Evolutionary conservation across 352 stramenopile genomes (phyloP), one percentile per base, ranked within the genome.

Genomic region (Globisporangium uncinulatum): DNA sequence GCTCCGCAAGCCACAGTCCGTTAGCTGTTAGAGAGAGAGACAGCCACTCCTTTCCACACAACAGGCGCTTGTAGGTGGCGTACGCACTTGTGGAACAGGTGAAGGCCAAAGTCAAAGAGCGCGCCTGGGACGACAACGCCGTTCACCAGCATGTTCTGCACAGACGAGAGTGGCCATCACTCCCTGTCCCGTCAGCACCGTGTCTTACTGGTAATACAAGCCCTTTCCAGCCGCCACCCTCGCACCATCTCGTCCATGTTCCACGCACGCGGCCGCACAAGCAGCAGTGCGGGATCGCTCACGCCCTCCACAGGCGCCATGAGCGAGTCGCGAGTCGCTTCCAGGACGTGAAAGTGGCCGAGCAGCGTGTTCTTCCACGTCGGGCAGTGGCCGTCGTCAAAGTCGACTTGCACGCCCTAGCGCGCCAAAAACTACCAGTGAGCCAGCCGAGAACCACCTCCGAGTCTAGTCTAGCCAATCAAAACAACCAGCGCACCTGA

Each of bases 51-150:
- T 13, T 13, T 19, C 10, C 19, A 7, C 10, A 10, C 19, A 7
- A 10, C 11, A 54, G n/a, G 4, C 14, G 34, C 34, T 39, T 39
- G 34, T 8, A 9, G 46, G 19, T 6, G 0, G 44, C 64, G 37
- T 70, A 8, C 34, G 34, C 34, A 86, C 79, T 98, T 98, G 73
- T 98, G 94, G 74, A 97, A 98, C 54, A 98, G 87, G 69, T 98
- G 97, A 37, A 98, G 45, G 9, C 74, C 90, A 81, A 98, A 98
- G 71, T 98, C 95, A 73, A 99, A 96, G 15, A 98, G 66, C 20
- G 87, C 81, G 37, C 90, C 94, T 10, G 87, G 89, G 1, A 97
- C 76, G 48, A 93, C 74, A 21, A 77, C 67, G 29, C 92, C 89
- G 57, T 97, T 87, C 9, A 98, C 88, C 4, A 92, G 80, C 56